Percentiles rank a stretch among this genome's conserved stretches.
phyloP scores from a whole-genome alignment of 2,329 filamentous ascomycete species.

The Xylaria hypoxylon region DNA sequence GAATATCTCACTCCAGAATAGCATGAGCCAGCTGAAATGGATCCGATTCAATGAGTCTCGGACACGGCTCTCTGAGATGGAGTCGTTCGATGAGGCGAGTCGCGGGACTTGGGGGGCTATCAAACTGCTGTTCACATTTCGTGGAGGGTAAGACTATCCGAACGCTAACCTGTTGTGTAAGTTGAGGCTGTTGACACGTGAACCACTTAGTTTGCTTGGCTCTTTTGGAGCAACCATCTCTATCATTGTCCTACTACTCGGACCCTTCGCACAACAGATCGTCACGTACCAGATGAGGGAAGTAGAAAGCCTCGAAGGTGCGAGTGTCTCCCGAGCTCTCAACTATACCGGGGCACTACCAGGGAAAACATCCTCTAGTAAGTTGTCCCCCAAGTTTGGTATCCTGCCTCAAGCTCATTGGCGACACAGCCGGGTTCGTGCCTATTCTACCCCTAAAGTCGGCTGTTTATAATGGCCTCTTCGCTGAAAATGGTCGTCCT shows the following conservation, averaged over 20 bases:
- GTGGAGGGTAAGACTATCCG: constrained; percentile 47
- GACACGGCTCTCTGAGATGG: constrained; percentile 50
- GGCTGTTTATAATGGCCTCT: constrained; percentile 52
- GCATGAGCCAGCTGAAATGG: constrained; percentile 52
- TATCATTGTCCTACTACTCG: constrained; percentile 47
- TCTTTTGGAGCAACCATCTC: constrained; percentile 49
- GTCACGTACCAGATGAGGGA: constrained; percentile 46
- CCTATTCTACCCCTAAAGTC: constrained; percentile 52
- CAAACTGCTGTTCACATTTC: constrained; percentile 44
- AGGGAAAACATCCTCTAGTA: constrained; percentile 43
- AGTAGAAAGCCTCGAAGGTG: constrained; percentile 41
- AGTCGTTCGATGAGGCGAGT: constrained; percentile 52
- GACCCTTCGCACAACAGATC: constrained; percentile 52
- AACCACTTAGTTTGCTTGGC: constrained; percentile 41
- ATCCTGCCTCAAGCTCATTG: neutral
- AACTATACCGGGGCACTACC: constrained; percentile 48
- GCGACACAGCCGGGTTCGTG: constrained; percentile 46
- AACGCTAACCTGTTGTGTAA: neutral
- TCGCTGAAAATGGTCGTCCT: constrained; percentile 50
- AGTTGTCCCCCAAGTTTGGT: constrained; percentile 9
- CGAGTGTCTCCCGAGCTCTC: constrained; percentile 46
- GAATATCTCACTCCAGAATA: constrained; percentile 48
- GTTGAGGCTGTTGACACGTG: neutral
- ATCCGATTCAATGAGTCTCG: constrained; percentile 49
- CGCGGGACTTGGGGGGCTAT: constrained; percentile 50